Evolutionary conservation across 2,329 filamentous ascomycete genomes (phyloP).

Genomic region (Talaromyces sp.): DNA sequence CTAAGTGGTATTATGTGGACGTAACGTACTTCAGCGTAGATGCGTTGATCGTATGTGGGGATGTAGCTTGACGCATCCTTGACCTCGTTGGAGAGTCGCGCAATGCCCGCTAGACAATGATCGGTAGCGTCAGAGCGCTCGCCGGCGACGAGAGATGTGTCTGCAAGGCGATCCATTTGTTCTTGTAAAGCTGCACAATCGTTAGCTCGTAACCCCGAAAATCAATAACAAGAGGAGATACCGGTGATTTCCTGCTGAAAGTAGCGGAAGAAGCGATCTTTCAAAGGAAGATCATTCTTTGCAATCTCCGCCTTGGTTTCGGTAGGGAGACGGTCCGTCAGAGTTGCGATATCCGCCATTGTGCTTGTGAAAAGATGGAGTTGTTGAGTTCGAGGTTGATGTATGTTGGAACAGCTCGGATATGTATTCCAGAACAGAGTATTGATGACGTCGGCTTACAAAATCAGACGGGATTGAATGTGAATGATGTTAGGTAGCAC

Average conservation of each 20-base stretch:
- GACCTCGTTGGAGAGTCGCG: constrained; percentile 76
- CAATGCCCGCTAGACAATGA: constrained; percentile 73
- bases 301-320: constrained; percentile 33
- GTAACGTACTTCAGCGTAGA: constrained; percentile 68
- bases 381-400: neutral
- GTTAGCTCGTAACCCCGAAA: neutral
- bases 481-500: neutral
- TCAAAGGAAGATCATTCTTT: constrained; percentile 49
- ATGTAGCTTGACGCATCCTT: constrained; percentile 78
- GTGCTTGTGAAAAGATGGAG: constrained; percentile 5
- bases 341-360: constrained; percentile 33
- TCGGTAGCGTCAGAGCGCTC: constrained; percentile 80
- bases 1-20: neutral
- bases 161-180: constrained; percentile 66
- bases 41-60: constrained; percentile 83
- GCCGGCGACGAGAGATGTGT: constrained; percentile 61
- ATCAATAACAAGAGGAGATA: constrained; percentile 38
- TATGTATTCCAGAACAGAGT: constrained; percentile 11
- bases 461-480: neutral
- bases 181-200: constrained; percentile 64
- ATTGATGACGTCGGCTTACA: constrained; percentile 20
- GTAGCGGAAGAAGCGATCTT: constrained; percentile 79
- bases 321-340: constrained; percentile 29
- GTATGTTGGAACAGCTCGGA: neutral
- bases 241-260: constrained; percentile 73